A percentile compares a stretch with the other conserved stretches of the same genome.
phyloP scores from a whole-genome alignment of 2,329 filamentous ascomycete genomes.

The Fulvia fulva region DNA sequence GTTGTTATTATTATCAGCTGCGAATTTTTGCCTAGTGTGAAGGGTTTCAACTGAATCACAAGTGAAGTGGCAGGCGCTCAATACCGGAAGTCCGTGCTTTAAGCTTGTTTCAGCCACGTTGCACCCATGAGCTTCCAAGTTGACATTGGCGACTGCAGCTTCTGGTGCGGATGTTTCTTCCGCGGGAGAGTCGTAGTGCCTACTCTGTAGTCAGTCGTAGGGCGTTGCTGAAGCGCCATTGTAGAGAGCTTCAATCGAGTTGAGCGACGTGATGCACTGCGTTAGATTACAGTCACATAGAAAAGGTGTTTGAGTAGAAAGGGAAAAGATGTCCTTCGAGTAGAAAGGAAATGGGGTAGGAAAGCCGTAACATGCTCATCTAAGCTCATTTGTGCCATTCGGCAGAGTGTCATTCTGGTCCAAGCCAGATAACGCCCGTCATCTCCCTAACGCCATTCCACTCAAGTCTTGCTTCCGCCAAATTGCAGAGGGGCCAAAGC shows the following conservation, averaged over 20 bases:
- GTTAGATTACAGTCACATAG: not conserved
- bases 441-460: not conserved
- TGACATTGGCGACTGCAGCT: not conserved
- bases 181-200: too few relatives aligned
- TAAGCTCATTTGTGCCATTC: not conserved
- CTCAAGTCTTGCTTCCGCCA: constrained; percentile 1
- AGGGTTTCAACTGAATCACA: not conserved
- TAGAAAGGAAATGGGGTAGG: not conserved
- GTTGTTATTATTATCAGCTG: not conserved
- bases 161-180: not conserved
- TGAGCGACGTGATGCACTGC: too few relatives aligned
- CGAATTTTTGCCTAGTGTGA: not conserved
- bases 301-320: not conserved
- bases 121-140: not conserved
- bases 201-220: too few relatives aligned
- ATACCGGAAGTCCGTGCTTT: not conserved
- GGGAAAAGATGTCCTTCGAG: too few relatives aligned
- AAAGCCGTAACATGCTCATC: not conserved
- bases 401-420: not conserved
- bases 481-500: constrained; percentile 7
- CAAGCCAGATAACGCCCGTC: not conserved
- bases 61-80: not conserved
- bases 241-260: too few relatives aligned
- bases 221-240: too few relatives aligned
- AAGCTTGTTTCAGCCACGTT: not conserved